Conservation (phyloP, 768 basidiomycete genomes). For the Pulveroboletus sp. region DNA sequence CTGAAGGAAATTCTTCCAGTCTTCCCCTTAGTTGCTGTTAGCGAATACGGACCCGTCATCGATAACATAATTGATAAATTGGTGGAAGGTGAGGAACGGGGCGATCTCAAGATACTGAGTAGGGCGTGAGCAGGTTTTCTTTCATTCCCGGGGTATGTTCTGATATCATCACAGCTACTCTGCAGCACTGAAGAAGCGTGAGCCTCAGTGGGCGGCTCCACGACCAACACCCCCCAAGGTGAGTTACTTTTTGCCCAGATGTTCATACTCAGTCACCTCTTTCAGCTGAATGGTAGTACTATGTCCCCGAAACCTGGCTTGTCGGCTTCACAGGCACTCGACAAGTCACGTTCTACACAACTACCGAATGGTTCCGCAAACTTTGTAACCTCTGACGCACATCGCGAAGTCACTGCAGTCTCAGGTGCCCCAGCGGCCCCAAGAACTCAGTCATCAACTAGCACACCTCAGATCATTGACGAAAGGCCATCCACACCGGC, state of each 20-base stretch:
- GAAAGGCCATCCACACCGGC: conserved; percentile 31
- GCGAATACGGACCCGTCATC: conserved; percentile 50
- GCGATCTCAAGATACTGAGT: conserved; percentile 78
- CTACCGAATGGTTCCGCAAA: conserved; percentile 39
- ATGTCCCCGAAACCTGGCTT: conserved; percentile 26
- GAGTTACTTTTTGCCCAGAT: neutral
- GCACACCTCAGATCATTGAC: conserved; percentile 18
- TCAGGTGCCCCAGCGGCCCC: conserved; percentile 42
- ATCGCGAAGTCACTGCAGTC: conserved; percentile 29
- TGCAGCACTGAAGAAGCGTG: conserved; percentile 71
- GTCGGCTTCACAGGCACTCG: conserved; percentile 29
- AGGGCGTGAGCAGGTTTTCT: conserved; percentile 50
- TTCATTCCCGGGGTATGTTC: neutral
- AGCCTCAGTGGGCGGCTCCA: conserved; percentile 47
- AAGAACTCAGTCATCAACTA: conserved; percentile 46
- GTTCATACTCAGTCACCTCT: neutral
- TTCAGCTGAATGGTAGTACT: conserved; percentile 24
- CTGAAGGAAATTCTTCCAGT: conserved; percentile 86
- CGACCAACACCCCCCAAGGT: conserved; percentile 33
- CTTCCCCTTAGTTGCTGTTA: conserved; percentile 70
- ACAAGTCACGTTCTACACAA: conserved; percentile 28
- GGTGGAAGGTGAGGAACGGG: conserved; percentile 70
- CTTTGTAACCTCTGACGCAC: conserved; percentile 30
- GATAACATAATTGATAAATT: conserved; percentile 61
- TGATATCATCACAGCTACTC: conserved; percentile 48